Evolutionary conservation across 2,329 filamentous ascomycete species (phyloP).

Genomic region (Venturia asperata): DNA sequence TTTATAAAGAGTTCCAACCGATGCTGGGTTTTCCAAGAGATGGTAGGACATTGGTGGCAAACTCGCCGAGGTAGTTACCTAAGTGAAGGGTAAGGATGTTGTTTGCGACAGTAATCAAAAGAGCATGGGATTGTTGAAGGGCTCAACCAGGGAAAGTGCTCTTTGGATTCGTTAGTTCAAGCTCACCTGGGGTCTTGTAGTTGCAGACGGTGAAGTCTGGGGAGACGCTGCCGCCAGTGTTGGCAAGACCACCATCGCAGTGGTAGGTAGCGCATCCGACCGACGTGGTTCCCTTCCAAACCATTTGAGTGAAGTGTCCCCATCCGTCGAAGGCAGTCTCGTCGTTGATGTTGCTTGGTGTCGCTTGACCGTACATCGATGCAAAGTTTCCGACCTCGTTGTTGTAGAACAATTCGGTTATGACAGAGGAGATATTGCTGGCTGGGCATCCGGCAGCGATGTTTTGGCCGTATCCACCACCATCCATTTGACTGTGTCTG

Average conservation of each 20-base stretch:
- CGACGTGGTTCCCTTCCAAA: slow-evolving; percentile 57
- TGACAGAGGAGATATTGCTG: slow-evolving; percentile 57
- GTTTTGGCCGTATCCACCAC: slow-evolving; percentile 80
- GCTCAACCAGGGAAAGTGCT: background rate
- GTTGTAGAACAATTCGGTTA: slow-evolving; percentile 86
- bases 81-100: slow-evolving; percentile 20
- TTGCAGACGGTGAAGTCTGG: slow-evolving; percentile 84
- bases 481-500: slow-evolving; percentile 44
- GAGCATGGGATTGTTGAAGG: background rate
- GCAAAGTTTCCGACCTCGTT: slow-evolving; percentile 57
- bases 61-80: slow-evolving; percentile 52
- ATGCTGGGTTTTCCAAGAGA: slow-evolving; percentile 36
- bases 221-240: slow-evolving; percentile 35
- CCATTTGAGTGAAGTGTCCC: slow-evolving; percentile 71
- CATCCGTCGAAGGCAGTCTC: slow-evolving; percentile 49
- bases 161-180: slow-evolving; percentile 5
- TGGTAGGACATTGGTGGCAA: slow-evolving; percentile 44
- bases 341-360: slow-evolving; percentile 50
- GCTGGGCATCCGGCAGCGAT: slow-evolving; percentile 61
- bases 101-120: slow-evolving; percentile 6
- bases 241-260: slow-evolving; percentile 44
- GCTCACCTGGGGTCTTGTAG: slow-evolving; percentile 67
- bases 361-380: slow-evolving; percentile 51
- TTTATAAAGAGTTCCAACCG: slow-evolving; percentile 24
- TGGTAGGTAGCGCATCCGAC: slow-evolving; percentile 57